Base-by-base conservation (phyloP, 192 early-diverging fungal species). In the Coemansia nantahalensis region DNA sequence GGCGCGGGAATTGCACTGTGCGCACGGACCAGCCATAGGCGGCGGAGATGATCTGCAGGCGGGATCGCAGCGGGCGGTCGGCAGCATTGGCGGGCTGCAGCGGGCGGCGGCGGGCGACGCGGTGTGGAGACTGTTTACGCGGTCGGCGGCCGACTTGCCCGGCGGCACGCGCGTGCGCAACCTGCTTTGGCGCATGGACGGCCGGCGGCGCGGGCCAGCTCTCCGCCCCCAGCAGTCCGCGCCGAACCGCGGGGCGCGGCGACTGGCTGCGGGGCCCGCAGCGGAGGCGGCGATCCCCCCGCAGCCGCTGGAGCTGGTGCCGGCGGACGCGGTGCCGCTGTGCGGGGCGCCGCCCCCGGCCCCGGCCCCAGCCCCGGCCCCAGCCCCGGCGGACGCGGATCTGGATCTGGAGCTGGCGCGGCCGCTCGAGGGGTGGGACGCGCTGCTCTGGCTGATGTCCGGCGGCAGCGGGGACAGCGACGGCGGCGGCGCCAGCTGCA, bases 331-430 rank as follows among this genome's bases (percentile, higher is more conserved):
- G n/a, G n/a, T n/a, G n/a, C n/a, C n/a, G n/a, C n/a, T n/a, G n/a
- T n/a, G n/a, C n/a, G n/a, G n/a, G n/a, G n/a, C n/a, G n/a, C n/a
- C n/a, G n/a, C n/a, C n/a, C n/a, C n/a, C n/a, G n/a, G n/a, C n/a
- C n/a, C n/a, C n/a, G n/a, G n/a, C n/a, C n/a, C n/a, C n/a, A n/a
- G n/a, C n/a, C n/a, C n/a, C n/a, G n/a, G n/a, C n/a, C n/a, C n/a
- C n/a, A n/a, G n/a, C n/a, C n/a, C n/a, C n/a, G n/a, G n/a, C n/a
- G n/a, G n/a, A n/a, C n/a, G n/a, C n/a, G n/a, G n/a, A n/a, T n/a
- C n/a, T n/a, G n/a, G n/a, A n/a, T n/a, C n/a, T n/a, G 26, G 71
- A 75, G 58, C 53, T 75, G 51, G 71, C 71, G 10, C 50, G 71
- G 42, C 71, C 71, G 32, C 59, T 75, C 43, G 71, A 75, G 46